Evolutionary conservation across 1,284 basidiomycete species (phyloP), one percentile per base, ranked within the genome.

Genomic region (Pyrrhoderma noxium): DNA sequence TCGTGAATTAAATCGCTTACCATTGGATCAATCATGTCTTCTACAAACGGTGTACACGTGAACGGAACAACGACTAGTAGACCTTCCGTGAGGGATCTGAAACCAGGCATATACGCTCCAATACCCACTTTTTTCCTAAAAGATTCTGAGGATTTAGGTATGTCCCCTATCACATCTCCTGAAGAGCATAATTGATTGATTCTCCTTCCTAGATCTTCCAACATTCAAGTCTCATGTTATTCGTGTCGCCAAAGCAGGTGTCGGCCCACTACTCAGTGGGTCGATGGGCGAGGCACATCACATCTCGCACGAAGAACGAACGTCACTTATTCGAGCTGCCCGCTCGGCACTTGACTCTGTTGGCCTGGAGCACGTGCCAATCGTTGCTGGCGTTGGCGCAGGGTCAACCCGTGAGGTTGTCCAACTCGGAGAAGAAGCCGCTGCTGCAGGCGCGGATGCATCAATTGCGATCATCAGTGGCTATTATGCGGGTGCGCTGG

Each of bases 201-300:
- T 8, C 38, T 23, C n/a, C n/a, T 49, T 19, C 46, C 27, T 53
- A 91, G 92, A 94, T 68, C 64, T 92, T 41, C 70, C 73, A 11
- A 67, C 84, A 0, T 87, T 93, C 61, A 74, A 83, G 61, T 68
- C 70, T n/a, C 92, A 94, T 68, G 74, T 92, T 45, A 69, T 82
- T 45, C 76, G 76, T 45, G 70, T 85, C 49, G 89, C 85, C 3
- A 70, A 71, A 46, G 85, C 83, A 16, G 89, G 89, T 37, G 83
- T 91, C 56, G 75, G 71, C 23, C 88, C 88, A 16, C 70, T 95
- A 53, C 72, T 94, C 44, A 79, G 82, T 45, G 92, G 92, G 18
- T 85, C 85, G n/a, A 86, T 85, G 80, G 82, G 88, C 61, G 86
- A 89, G 67, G 90, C 85, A 8, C 76, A 82, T 61, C 92, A 95